Evolutionary conservation across 768 basidiomycete species (phyloP), one percentile per base, ranked within the genome.

Genomic region (Collybiopsis luxurians): DNA sequence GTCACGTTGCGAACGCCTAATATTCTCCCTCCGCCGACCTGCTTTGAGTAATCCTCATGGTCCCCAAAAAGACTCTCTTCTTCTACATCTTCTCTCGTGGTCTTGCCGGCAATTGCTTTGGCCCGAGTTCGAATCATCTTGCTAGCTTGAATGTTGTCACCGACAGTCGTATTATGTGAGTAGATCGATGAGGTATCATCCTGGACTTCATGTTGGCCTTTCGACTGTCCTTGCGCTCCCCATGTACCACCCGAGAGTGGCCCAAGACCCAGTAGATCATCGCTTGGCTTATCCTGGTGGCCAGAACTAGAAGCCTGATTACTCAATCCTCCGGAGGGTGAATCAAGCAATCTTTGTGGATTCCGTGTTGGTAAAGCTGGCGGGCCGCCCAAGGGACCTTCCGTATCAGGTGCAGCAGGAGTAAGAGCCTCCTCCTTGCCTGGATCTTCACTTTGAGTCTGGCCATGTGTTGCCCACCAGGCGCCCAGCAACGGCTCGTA

Each of bases 401-500:
- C 36, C 50, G 12, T 19, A 12, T 30, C 13, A 3, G 36, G 71
- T 65, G 49, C 61, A 9, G 73, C 71, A n/a, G 70, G 66, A 28
- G 66, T 64, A 24, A 73, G 68, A 13, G 71, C 64, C 2, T 51
- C 50, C 13, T 51, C 30, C 53, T 48, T 59, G 52, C 21, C 64
- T 53, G 3, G 65, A 55, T 17, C 60, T 65, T 24, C 67, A 70
- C 15, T 65, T 55, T 30, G 55, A 46, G 48, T 42, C 40, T 43
- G 45, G 48, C 31, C 45, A 15, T 57, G 62, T 58, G 13, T 73
- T 71, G 38, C 36, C 50, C 69, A 67, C 56, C 75, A 82, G 12
- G 74, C 69, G 24, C 79, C 77, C 46, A 88, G 69, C 21, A 88
- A 71, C 26, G 84, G 84, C 60, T 88, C 86, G 55, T 78, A 78